Base-by-base conservation (phyloP, 257 asterid species). In the Parsonsia alboflavescens region DNA sequence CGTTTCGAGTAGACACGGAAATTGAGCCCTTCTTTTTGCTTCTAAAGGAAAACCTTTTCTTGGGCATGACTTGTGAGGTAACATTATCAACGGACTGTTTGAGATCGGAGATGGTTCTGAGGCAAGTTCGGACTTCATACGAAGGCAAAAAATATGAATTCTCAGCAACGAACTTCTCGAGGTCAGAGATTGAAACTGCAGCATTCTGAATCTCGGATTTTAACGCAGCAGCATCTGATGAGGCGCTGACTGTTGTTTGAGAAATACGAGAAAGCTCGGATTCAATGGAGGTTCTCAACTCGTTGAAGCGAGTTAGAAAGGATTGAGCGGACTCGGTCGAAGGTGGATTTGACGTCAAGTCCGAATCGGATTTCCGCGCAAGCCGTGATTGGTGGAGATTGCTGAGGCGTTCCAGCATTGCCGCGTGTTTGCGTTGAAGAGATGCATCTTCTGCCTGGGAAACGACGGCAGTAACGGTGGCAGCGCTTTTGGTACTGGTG, bases 31-130 rank as follows among this genome's bases (percentile, higher is more conserved):
- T 88, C 66, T 84, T 88, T 76, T 90, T 94, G 76, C 84, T 85
- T 77, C 82, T 92, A 88, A 94, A 94, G 28, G 97, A 82, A 88
- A 94, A 94, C 67, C 89, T 94, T 80, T 89, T 92, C 90, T 76
- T 91, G 22, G 98, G 97, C 67, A 87, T 71, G 81, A 91, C 91
- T 70, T 82, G 81, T 48, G 90, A 73, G 62, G 89, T 78, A 66
- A 82, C 88, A 22, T 83, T 86, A 41, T 90, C 95, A 15, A 90
- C 86, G 76, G 88, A 64, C 68, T 87, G 97, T 77, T 82, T 86
- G 80, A 93, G 97, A 30, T 84, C 74, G 2, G 77, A 63, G 49
- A 89, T 56, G 56, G 86, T 33, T 68, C 75, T 76, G 81, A 94
- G 97, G 84, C 93, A 85, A 30, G 85, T 75, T 68, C 97, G 96